Evolutionary conservation across 352 stramenopile species (phyloP), one percentile per base, ranked within the genome.

Genomic region (Globisporangium rhizosaccharum): DNA sequence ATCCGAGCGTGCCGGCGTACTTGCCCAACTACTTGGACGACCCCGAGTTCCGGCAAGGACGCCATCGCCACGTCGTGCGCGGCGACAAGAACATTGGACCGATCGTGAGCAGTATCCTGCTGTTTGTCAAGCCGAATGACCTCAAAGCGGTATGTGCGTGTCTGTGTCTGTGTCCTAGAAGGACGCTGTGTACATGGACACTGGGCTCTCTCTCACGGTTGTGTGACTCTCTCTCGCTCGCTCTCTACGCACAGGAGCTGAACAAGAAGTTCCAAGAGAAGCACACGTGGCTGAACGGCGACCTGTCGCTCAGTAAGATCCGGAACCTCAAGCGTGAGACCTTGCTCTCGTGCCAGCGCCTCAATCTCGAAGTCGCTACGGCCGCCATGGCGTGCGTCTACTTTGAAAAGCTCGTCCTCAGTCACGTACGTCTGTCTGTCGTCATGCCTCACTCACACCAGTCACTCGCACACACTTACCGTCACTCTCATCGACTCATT

Each of bases 241-340:
- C 33, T 39, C 33, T 12, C 3, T 2, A 3, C 7, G 8, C 33
- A 15, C 41, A 80, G 70, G 85, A 98, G 58, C 71, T 99, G 0
- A 99, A 99, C 71, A 92, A 98, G 56, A 96, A 98, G 73, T 99
- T 99, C 70, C 80, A 93, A 25, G 93, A 99, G 56, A 92, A 87
- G 75, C 96, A 91, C 76, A 91, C 66, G 64, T 88, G 79, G 75
- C 83, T 99, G 59, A 88, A 91, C 23, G 73, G 83, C 51, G 85
- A 89, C 37, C 74, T 99, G 12, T 98, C 93, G 17, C 75, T 99
- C n/a, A 98, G 87, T 53, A 99, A 99, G 68, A 97, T 98, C 62
- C 75, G 96, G 41, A 97, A 96, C 56, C 68, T 98, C 18, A 98
- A 98, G 69, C 79, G 90, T 30, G 88, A 97, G 68, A 76, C 85